Conservation (phyloP, 1,284 basidiomycete genomes). For the Athelia psychrophila region DNA sequence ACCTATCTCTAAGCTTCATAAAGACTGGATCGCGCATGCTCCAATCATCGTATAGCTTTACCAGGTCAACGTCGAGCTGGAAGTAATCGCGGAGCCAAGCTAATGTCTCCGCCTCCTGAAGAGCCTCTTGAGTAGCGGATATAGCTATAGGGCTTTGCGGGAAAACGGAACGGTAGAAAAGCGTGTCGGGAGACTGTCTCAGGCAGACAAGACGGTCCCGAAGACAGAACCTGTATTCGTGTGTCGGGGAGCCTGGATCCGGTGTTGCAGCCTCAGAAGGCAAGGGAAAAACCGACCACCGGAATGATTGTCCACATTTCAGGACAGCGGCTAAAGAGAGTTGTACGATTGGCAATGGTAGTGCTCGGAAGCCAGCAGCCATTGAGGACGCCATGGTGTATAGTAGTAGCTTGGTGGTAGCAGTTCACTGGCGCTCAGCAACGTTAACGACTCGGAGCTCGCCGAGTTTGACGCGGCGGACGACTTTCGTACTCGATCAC, state of each 20-base stretch:
- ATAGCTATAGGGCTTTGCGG: conserved; percentile 35
- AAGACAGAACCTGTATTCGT: conserved; percentile 75
- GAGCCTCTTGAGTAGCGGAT: conserved; percentile 27
- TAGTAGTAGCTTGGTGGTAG: too few species aligned
- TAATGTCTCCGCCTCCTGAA: conserved; percentile 61
- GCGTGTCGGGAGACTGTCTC: conserved; percentile 62
- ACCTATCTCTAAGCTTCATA: conserved; percentile 55
- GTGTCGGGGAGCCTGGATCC: conserved; percentile 22
- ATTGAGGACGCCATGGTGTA: background rate
- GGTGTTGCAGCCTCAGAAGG: conserved; percentile 12
- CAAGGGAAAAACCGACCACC: conserved; percentile 62
- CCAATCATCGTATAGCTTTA: conserved; percentile 82
- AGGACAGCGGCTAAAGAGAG: conserved; percentile 71
- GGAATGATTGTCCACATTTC: conserved; percentile 80
- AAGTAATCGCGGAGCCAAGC: conserved; percentile 88
- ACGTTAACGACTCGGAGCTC: too few species aligned
- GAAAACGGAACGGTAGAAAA: conserved; percentile 75
- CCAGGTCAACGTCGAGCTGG: conserved; percentile 78
- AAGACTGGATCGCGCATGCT: conserved; percentile 75
- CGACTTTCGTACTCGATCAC: too few species aligned
- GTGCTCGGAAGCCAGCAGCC: conserved; percentile 46
- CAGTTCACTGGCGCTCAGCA: too few species aligned
- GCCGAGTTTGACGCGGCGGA: too few species aligned
- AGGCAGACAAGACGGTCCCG: conserved; percentile 82
- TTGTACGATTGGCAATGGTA: conserved; percentile 62